Base-by-base conservation (phyloP, 2,329 filamentous ascomycete genomes). In the Venturiaceae sp. region DNA sequence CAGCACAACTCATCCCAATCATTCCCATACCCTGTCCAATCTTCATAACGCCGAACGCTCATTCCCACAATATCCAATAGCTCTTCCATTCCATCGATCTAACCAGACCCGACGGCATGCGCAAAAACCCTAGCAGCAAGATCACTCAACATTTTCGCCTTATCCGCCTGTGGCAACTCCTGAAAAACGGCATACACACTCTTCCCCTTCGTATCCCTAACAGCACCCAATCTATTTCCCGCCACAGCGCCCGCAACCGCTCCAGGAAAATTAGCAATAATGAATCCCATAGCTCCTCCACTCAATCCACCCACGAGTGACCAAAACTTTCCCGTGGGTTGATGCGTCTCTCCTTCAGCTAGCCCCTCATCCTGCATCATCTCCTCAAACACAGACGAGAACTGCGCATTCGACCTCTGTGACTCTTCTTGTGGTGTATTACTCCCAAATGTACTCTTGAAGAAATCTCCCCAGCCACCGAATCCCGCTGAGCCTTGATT, bases 141-240 rank as follows among this genome's bases (percentile, higher is more conserved):
- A 72, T 95, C 88, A 68, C 85, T 87, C 61, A 97, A 77, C 66
- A 99, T 73, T 71, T 84, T 85, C 58, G 90, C 85, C 68, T 90
- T 87, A 67, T 96, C 92, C 55, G 80, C 80, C 72, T 90, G 87
- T 55, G 91, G 91, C 67, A 99, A 77, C 66, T 96, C 88, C 78
- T 90, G 84, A 71, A 92, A 97, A 16, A 96, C 94, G 30, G 85
- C 80, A 72, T 95, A 97, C 5, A 99, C 94, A 68, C 90, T 95
- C 84, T 96, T 97, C 23, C 92, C 92, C 74, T 85, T 91, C 33
- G 88, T 84, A 74, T 99, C 94, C 59, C 94, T 80, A 21, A 99
- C 83, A 6, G 90, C 89, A 0, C 94, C 94, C n/a, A 97, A 74
- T 55, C 92, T 77, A 74, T 96, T 97, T 11, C 94, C 94, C 0